A percentile compares a stretch with the other conserved stretches of the same genome.
Evolutionary conservation across 129 eudicot genomes (phyloP).

Genomic region (Saussurea involucrata): DNA sequence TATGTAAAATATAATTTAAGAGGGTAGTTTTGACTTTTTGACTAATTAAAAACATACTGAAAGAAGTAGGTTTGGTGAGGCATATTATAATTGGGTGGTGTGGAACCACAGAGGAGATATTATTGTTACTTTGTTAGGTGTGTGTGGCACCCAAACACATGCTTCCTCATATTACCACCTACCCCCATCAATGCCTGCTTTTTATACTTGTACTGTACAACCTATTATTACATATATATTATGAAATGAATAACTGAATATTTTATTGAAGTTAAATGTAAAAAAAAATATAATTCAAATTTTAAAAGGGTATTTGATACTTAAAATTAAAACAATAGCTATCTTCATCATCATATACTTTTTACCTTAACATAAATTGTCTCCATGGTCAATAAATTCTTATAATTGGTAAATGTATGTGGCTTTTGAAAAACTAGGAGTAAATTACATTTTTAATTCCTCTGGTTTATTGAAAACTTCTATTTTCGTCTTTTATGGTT

Average conservation of each 20-base stretch:
- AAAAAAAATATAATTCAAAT: background rate
- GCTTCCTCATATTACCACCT: background rate
- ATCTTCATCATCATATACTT: too few relatives aligned
- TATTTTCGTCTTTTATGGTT: too few relatives aligned
- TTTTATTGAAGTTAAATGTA: background rate
- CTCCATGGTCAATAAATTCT: too few relatives aligned
- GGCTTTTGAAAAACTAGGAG: too few relatives aligned
- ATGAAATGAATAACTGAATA: background rate
- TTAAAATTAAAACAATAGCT: too few relatives aligned
- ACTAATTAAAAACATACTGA: background rate
- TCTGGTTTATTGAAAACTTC: too few relatives aligned
- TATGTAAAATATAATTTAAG: background rate
- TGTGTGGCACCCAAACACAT: background rate
- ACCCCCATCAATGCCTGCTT: background rate
- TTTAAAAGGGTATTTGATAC: too few relatives aligned
- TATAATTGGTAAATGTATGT: too few relatives aligned
- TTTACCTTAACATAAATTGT: too few relatives aligned
- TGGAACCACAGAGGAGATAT: background rate
- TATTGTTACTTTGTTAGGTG: too few relatives aligned
- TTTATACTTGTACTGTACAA: background rate
- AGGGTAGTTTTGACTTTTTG: background rate
- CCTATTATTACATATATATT: background rate
- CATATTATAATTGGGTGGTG: background rate
- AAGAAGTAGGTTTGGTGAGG: background rate
- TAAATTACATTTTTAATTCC: too few relatives aligned